Evolutionary conservation across 2,329 filamentous ascomycete species (phyloP).

Genomic region (Cladosporium colombiae): DNA sequence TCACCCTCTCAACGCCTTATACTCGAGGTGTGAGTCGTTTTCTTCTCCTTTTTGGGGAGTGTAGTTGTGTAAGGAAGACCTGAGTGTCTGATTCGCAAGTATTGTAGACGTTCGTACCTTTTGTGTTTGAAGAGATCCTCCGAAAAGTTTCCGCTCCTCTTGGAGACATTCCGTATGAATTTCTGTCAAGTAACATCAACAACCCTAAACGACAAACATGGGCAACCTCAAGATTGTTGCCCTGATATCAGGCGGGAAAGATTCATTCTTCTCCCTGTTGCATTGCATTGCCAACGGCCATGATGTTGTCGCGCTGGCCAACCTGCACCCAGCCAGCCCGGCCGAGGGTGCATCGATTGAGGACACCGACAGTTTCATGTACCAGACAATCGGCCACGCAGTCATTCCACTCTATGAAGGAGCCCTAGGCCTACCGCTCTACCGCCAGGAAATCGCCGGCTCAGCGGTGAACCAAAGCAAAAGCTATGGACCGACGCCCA

Average conservation of each 20-base stretch:
- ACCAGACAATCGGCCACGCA: conserved; percentile 91
- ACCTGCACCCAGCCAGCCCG: conserved; percentile 66
- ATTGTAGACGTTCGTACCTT: background rate
- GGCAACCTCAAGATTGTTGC: conserved; percentile 72
- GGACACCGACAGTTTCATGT: conserved; percentile 98
- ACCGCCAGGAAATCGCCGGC: conserved; percentile 75
- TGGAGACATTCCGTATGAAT: background rate
- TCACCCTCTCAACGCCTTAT: background rate
- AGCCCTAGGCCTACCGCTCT: conserved; percentile 79
- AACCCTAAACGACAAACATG: conserved; percentile 26
- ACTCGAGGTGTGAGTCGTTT: background rate
- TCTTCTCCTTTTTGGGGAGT: background rate
- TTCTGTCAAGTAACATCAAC: background rate
- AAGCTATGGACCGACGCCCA: conserved; percentile 59
- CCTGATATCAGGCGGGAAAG: conserved; percentile 93
- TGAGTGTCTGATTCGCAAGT: conserved; percentile 11
- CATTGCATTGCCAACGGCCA: conserved; percentile 89
- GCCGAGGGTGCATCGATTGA: conserved; percentile 38
- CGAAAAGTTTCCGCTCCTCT: conserved; percentile 6
- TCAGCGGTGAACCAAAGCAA: conserved; percentile 68
- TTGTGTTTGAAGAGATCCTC: background rate
- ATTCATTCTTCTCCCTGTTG: conserved; percentile 89
- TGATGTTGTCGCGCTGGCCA: conserved; percentile 81
- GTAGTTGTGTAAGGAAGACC: background rate
- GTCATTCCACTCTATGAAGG: conserved; percentile 81